Percentiles rank a stretch among this genome's conserved stretches.
These are phyloP conservation scores for Sclerotinia trifoliorum DNA, from an alignment of 2,329 filamentous ascomycete species.

Conservation along the genomic window DNA sequence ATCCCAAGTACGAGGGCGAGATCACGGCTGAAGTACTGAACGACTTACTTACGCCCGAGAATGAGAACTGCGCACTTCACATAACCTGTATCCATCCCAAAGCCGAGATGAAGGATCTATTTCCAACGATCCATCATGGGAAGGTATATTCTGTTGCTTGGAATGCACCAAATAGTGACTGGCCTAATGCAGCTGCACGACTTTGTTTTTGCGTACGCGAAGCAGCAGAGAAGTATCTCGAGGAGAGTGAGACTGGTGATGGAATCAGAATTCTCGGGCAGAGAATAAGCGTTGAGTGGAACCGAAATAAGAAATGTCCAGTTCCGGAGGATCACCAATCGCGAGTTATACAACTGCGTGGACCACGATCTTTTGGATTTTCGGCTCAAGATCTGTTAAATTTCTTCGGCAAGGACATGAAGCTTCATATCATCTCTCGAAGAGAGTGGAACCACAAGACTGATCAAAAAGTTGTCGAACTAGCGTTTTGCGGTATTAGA, in stretches of 20 bases:
- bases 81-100: constrained; percentile 13
- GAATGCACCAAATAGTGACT: background rate
- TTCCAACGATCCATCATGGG: background rate
- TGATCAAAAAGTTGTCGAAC: constrained; percentile 13
- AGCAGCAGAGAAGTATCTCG: constrained; percentile 12
- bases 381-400: constrained; percentile 5
- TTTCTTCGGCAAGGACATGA: constrained; percentile 24
- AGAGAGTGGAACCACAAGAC: constrained; percentile 4
- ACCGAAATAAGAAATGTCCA: constrained; percentile 22
- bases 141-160: constrained; percentile 10
- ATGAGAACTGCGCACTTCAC: constrained; percentile 9
- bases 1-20: constrained; percentile 18
- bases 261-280: constrained; percentile 24
- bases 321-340: constrained; percentile 19
- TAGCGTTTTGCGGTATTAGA: constrained; percentile 19
- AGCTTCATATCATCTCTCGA: constrained; percentile 20
- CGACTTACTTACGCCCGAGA: background rate
- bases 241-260: background rate
- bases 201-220: constrained; percentile 15
- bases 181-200: background rate
- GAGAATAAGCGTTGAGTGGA: constrained; percentile 22
- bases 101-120: background rate
- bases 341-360: constrained; percentile 25
- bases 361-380: constrained; percentile 2
- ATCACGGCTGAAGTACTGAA: constrained; percentile 2